Evolutionary conservation across 2,329 filamentous ascomycete species (phyloP), one percentile per base, ranked within the genome.

Genomic region (Arthrinium phaeospermum): DNA sequence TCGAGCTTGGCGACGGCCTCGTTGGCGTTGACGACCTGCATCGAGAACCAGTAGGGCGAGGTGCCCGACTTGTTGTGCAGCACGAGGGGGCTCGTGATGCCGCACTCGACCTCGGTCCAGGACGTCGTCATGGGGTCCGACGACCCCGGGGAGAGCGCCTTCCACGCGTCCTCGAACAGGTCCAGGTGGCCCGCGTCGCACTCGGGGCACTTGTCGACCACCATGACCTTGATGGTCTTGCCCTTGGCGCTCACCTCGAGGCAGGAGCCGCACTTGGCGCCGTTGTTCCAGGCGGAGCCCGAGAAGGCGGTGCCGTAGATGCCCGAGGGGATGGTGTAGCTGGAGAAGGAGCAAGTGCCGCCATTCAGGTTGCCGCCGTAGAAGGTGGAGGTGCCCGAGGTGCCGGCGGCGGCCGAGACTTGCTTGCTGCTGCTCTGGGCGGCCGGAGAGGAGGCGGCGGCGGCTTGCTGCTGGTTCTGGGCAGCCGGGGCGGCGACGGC

Each of bases 11-110:
- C 76, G 53, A 92, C 85, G 22, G 85, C 84, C 73, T 88, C 83
- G 78, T 91, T 91, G 76, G 88, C 82, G 80, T 92, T 92, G 76
- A 91, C 84, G 61, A 92, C 90, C 79, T 93, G 91, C 85, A 91
- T 90, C 68, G 84, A 85, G 76, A 82, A 80, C 84, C 82, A 86
- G 77, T 82, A 80, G n/a, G 75, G 69, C 7, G 83, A 85, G 5
- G 83, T 83, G 13, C 85, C 85, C 22, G 78, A 79, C 80, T 86
- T 86, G 80, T 83, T 85, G 76, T 82, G 82, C 12, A 86, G 80
- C n/a, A 80, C 73, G 5, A 86, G 78, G 4, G 85, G 83, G 3
- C 80, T 78, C 2, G 80, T 79, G 78, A 86, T 85, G 70, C 82
- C 83, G 75, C 85, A 86, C 30, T 78, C 73, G 45, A 84, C 81